phyloP scores from a whole-genome alignment of 2,329 filamentous ascomycete genomes.

The Fusarium sp. region DNA sequence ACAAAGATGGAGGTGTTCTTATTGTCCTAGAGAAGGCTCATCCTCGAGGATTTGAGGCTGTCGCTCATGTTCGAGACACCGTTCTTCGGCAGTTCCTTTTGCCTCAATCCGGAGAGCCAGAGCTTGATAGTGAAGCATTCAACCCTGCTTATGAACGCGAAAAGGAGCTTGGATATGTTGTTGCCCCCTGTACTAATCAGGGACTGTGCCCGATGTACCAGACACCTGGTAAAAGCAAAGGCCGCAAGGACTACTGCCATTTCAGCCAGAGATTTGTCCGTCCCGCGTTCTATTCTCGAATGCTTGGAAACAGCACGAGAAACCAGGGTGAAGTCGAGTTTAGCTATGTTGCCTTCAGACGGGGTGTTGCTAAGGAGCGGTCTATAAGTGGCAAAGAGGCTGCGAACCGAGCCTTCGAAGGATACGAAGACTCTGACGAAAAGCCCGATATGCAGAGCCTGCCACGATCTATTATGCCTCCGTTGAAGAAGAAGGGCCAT shows the following conservation, averaged over 20 bases:
- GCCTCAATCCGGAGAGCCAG: slow-evolving; percentile 51
- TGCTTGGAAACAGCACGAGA: slow-evolving; percentile 72
- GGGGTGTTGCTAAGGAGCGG: slow-evolving; percentile 63
- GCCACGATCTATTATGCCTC: slow-evolving; percentile 79
- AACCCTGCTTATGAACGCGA: slow-evolving; percentile 52
- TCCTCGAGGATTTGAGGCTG: slow-evolving; percentile 89
- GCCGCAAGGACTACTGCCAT: slow-evolving; percentile 89
- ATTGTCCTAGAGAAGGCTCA: slow-evolving; percentile 91
- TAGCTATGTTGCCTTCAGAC: slow-evolving; percentile 86
- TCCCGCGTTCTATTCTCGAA: slow-evolving; percentile 80
- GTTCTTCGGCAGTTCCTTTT: slow-evolving; percentile 80
- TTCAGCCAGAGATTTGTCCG: slow-evolving; percentile 90
- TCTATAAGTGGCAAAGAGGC: slow-evolving; percentile 61
- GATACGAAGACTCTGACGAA: slow-evolving; percentile 67
- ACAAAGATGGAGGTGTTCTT: slow-evolving; percentile 84
- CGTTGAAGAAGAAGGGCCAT: slow-evolving; percentile 88
- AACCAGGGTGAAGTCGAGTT: slow-evolving; percentile 94
- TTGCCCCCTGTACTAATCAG: slow-evolving; percentile 90
- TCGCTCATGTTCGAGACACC: slow-evolving; percentile 83
- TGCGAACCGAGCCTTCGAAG: slow-evolving; percentile 73
- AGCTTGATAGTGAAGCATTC: slow-evolving; percentile 48
- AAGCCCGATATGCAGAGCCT: slow-evolving; percentile 71
- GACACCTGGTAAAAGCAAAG: slow-evolving; percentile 71
- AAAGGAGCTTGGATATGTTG: slow-evolving; percentile 69
- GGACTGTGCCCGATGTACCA: slow-evolving; percentile 88